Evolutionary conservation across 345 rosid species (phyloP).

Genomic region (Eucalyptus fibrosa): DNA sequence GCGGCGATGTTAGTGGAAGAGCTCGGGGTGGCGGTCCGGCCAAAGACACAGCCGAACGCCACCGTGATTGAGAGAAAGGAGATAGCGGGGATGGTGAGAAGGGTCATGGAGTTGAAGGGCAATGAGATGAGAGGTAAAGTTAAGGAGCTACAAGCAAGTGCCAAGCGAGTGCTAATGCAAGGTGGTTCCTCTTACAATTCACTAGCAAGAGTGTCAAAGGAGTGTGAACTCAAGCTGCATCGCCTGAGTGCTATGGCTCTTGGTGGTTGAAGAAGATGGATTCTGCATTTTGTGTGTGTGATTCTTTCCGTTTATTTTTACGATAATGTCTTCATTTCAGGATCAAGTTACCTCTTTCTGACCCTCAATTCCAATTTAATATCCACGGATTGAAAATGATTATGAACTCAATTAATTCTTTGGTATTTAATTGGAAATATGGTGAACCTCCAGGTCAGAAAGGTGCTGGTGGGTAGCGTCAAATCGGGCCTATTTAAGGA

Average conservation of each 20-base stretch:
- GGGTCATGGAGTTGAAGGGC: constrained; percentile 34
- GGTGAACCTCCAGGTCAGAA: too few relatives aligned
- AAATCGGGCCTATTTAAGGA: too few relatives aligned
- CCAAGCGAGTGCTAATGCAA: constrained; percentile 1
- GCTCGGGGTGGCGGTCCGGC: constrained; percentile 24
- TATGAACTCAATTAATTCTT: too few relatives aligned
- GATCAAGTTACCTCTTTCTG: too few relatives aligned
- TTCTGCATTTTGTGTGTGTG: background rate
- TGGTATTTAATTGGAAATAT: too few relatives aligned
- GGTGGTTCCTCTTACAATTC: constrained; percentile 21
- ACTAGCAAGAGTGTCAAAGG: constrained; percentile 12
- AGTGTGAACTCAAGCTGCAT: background rate
- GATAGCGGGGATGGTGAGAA: constrained; percentile 26
- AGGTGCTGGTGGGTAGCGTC: too few relatives aligned
- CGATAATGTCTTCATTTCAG: background rate
- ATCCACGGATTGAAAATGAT: too few relatives aligned
- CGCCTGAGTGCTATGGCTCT: background rate
- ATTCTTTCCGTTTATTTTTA: background rate
- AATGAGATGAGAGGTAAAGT: constrained; percentile 23
- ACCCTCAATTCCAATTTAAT: too few relatives aligned
- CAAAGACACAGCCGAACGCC: background rate
- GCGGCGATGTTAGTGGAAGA: constrained; percentile 36
- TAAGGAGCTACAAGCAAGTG: constrained; percentile 12
- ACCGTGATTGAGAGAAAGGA: constrained; percentile 22
- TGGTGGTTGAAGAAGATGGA: background rate